Conservation (phyloP, 805 yeast species). For the Ogataea dorogensis region DNA sequence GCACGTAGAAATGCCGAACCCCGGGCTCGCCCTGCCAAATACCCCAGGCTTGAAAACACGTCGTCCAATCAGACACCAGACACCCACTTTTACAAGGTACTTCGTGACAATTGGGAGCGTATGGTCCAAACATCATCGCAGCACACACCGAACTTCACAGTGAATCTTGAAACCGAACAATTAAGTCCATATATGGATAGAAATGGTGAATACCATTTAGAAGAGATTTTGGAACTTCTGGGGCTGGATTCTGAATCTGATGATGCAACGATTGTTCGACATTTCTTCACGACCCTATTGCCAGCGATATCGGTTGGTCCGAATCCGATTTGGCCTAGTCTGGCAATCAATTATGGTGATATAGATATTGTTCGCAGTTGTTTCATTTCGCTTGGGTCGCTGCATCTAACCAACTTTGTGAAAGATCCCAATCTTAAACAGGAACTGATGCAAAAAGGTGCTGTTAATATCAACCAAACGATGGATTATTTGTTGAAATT, state of each 20-base stretch:
- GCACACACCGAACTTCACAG: constrained; percentile 1
- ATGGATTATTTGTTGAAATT: constrained; percentile 44
- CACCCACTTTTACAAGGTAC: constrained; percentile 7
- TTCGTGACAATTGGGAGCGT: constrained; percentile 6
- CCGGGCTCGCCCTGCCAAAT: neutral
- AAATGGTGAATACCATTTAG: constrained; percentile 10
- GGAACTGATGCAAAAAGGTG: constrained; percentile 43
- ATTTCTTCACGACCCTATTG: constrained; percentile 41
- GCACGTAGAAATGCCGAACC: constrained; percentile 11
- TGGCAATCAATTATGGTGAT: constrained; percentile 49
- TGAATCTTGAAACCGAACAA: constrained; percentile 3
- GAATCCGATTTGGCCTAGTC: constrained; percentile 49
- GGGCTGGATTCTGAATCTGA: constrained; percentile 7
- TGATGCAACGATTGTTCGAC: constrained; percentile 15
- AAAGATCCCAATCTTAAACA: constrained; percentile 41
- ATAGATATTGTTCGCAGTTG: constrained; percentile 49
- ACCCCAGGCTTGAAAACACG: neutral
- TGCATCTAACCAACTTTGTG: constrained; percentile 36
- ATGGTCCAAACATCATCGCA: constrained; percentile 2
- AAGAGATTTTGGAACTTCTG: constrained; percentile 7
- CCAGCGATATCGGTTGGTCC: constrained; percentile 41
- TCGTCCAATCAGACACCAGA: neutral
- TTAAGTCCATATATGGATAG: constrained; percentile 4
- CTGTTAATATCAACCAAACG: constrained; percentile 45
- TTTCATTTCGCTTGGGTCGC: constrained; percentile 46